Conservation (phyloP, 2,329 filamentous ascomycete genomes). For the Cryphonectria radicalis region DNA sequence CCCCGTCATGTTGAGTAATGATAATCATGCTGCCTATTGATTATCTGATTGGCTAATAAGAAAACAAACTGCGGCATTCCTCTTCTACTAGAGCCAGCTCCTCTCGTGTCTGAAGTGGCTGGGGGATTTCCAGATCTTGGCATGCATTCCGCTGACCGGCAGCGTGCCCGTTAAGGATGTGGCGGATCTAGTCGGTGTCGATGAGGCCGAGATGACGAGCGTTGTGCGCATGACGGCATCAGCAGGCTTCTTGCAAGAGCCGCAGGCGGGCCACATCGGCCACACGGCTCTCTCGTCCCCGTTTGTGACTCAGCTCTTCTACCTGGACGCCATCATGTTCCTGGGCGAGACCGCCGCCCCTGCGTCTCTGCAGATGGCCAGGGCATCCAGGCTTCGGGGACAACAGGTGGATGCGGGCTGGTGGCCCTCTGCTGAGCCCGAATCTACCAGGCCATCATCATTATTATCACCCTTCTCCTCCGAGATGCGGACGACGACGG, state of each 20-base stretch:
- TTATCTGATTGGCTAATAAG: neutral
- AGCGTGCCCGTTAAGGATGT: constrained; percentile 40
- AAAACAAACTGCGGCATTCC: neutral
- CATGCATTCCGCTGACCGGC: neutral
- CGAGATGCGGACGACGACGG: neutral
- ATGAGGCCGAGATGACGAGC: constrained; percentile 42
- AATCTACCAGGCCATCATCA: neutral
- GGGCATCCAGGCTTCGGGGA: constrained; percentile 31
- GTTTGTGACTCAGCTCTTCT: constrained; percentile 41
- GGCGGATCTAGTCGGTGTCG: constrained; percentile 45
- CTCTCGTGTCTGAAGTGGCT: neutral
- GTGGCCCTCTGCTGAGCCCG: neutral
- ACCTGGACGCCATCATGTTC: constrained; percentile 45
- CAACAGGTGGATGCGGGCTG: neutral
- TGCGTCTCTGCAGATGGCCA: constrained; percentile 41
- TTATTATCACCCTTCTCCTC: too few species aligned
- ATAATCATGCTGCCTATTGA: neutral
- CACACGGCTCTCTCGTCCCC: constrained; percentile 45
- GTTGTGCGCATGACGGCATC: constrained; percentile 40
- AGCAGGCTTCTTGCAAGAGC: constrained; percentile 43
- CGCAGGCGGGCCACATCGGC: constrained; percentile 38
- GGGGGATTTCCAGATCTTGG: neutral
- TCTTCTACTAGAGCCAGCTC: neutral
- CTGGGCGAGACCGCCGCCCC: constrained; percentile 42
- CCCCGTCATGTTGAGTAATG: neutral